Conservation (phyloP, 2,329 filamentous ascomycete genomes). For the Venturia asperata region DNA sequence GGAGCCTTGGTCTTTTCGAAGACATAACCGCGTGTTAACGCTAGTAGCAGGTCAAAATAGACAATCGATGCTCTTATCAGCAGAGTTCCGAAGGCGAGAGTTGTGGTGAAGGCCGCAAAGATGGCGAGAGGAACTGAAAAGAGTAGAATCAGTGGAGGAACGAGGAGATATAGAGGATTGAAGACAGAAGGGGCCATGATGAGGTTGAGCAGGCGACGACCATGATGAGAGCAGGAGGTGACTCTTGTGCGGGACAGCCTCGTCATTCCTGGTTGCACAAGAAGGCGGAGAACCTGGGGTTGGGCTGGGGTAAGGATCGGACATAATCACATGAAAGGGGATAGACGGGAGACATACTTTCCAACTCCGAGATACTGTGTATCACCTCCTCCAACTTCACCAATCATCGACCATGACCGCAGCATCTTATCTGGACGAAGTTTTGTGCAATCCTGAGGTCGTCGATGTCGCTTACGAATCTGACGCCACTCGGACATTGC, state of each 20-base stretch:
- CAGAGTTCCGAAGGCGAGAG: conserved; percentile 33
- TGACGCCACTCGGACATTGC: too few species aligned
- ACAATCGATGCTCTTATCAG: conserved; percentile 35
- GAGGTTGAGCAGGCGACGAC: not conserved
- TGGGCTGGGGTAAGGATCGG: not conserved
- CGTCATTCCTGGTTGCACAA: not conserved
- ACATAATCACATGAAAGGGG: not conserved
- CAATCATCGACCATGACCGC: too few species aligned
- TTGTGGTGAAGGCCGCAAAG: conserved; percentile 35
- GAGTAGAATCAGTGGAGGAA: conserved; percentile 32
- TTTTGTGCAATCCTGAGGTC: too few species aligned
- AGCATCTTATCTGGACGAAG: too few species aligned
- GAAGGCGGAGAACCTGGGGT: conserved; percentile 1
- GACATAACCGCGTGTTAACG: conserved; percentile 34
- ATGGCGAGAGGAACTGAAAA: conserved; percentile 35
- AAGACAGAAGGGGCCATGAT: conserved; percentile 16
- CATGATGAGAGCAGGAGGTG: not conserved
- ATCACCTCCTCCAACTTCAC: too few species aligned
- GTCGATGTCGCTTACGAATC: too few species aligned
- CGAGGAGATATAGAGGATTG: conserved; percentile 25
- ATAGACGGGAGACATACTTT: not conserved
- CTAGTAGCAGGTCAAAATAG: conserved; percentile 37
- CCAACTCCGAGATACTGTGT: too few species aligned
- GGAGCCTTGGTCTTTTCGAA: conserved; percentile 22
- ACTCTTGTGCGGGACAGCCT: not conserved